Conservation (phyloP, 306 rosid species). For the Vigna unguiculata region DNA sequence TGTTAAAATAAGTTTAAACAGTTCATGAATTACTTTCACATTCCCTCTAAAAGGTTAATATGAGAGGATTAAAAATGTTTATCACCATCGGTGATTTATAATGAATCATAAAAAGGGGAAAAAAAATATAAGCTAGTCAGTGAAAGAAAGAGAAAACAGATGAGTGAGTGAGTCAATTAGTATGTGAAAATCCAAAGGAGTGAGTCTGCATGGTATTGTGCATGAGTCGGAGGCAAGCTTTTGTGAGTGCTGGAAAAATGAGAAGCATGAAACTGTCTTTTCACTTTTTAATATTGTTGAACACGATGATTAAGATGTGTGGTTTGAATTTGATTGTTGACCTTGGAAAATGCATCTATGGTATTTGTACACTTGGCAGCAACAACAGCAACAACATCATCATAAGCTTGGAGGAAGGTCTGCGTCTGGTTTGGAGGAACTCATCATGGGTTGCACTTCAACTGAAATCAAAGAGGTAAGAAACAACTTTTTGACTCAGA, state of each 20-base stretch:
- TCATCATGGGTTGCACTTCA: constrained; percentile 98
- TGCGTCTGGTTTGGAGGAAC: constrained; percentile 95
- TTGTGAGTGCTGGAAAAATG: constrained; percentile 41
- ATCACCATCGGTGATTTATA: neutral
- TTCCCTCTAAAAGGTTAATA: neutral
- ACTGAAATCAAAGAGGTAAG: constrained; percentile 82
- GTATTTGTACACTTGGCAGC: constrained; percentile 52
- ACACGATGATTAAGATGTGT: constrained; percentile 53
- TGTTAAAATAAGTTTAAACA: neutral
- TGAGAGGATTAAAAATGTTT: neutral
- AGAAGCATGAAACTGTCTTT: constrained; percentile 54
- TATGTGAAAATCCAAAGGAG: constrained; percentile 17
- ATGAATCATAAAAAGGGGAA: neutral
- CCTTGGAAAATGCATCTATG: constrained; percentile 40
- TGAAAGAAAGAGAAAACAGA: neutral
- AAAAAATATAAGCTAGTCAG: too few relatives aligned
- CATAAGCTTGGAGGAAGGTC: constrained; percentile 86
- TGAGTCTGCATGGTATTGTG: constrained; percentile 55
- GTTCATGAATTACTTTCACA: neutral
- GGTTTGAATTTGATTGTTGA: constrained; percentile 41
- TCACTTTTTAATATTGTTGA: constrained; percentile 56
- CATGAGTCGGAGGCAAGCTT: constrained; percentile 44
- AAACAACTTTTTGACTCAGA: constrained; percentile 67
- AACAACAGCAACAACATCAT: constrained; percentile 78
- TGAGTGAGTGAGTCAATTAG: too few relatives aligned